Evolutionary conservation across 306 rosid genomes (phyloP).

Genomic region (Trifolium fragiferum): DNA sequence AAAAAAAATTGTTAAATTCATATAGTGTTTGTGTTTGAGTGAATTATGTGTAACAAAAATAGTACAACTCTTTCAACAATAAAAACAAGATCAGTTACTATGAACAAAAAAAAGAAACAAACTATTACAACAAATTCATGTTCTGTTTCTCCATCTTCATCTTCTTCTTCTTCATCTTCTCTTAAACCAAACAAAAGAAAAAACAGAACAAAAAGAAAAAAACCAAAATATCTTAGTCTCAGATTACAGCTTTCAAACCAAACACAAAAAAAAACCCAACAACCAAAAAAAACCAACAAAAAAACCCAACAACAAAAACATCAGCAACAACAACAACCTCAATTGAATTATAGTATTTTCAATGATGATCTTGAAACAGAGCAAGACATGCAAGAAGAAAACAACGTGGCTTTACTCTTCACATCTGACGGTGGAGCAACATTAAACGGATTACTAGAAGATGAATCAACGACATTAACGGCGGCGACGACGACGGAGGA

Average conservation of each 20-base stretch:
- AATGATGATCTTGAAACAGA: conserved; percentile 62
- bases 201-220: conserved; percentile 60
- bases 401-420: conserved; percentile 70
- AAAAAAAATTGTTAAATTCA: not conserved
- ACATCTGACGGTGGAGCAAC: conserved; percentile 58
- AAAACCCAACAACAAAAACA: not conserved
- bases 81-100: not conserved
- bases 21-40: not conserved
- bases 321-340: conserved; percentile 21
- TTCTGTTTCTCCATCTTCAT: conserved; percentile 14
- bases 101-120: conserved; percentile 22
- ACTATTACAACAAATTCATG: not conserved
- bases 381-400: conserved; percentile 61
- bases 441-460: conserved; percentile 56
- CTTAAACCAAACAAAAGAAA: conserved; percentile 47
- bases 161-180: conserved; percentile 36
- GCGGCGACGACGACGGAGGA: conserved; percentile 44
- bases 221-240: conserved; percentile 78
- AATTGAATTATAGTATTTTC: conserved; percentile 52
- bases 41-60: conserved; percentile 61
- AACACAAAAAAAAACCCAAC: conserved; percentile 61
- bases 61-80: conserved; percentile 20
- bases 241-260: conserved; percentile 50
- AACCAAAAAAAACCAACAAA: conserved; percentile 9
- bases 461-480: conserved; percentile 39